Conservation (phyloP, 495 filamentous ascomycete genomes). For the Podospora pseudocomata region DNA sequence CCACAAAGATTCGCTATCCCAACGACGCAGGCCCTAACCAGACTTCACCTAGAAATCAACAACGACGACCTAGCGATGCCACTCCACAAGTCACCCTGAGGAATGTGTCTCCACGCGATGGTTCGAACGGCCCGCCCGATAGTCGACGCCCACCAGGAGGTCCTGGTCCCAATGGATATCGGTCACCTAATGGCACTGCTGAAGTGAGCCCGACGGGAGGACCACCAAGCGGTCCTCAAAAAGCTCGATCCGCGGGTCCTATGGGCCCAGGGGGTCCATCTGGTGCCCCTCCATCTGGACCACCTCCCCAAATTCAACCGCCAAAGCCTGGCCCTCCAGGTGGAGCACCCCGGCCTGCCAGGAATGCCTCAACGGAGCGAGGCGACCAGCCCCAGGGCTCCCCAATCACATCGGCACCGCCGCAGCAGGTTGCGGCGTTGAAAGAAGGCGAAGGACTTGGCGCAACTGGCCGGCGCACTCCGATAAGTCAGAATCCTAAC, state of each 20-base stretch:
- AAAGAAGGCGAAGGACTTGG: constrained; percentile 45
- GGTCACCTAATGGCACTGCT: constrained; percentile 30
- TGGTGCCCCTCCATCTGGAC: constrained; percentile 57
- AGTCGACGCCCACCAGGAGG: constrained; percentile 49
- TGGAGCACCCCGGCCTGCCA: constrained; percentile 28
- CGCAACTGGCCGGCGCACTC: constrained; percentile 60
- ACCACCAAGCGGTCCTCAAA: constrained; percentile 38
- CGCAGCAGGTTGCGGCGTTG: constrained; percentile 42
- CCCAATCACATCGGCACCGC: constrained; percentile 53
- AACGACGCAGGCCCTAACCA: constrained; percentile 62
- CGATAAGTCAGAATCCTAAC: constrained; percentile 40
- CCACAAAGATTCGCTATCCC: constrained; percentile 91
- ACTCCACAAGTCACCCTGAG: constrained; percentile 33
- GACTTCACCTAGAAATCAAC: constrained; percentile 30
- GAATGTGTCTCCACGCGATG: constrained; percentile 56
- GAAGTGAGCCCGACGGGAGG: constrained; percentile 34
- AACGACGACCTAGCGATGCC: constrained; percentile 41
- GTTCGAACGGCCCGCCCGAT: constrained; percentile 56
- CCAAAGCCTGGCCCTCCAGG: constrained; percentile 57
- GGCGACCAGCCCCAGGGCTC: constrained; percentile 31
- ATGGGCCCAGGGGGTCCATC: constrained; percentile 51
- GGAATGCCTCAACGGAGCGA: constrained; percentile 43
- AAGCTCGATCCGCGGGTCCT: constrained; percentile 64
- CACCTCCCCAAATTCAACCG: constrained; percentile 81
- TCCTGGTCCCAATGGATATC: constrained; percentile 38